Evolutionary conservation across 805 yeast species (phyloP).

Genomic region (Groenewaldozyma tartarivorans): DNA sequence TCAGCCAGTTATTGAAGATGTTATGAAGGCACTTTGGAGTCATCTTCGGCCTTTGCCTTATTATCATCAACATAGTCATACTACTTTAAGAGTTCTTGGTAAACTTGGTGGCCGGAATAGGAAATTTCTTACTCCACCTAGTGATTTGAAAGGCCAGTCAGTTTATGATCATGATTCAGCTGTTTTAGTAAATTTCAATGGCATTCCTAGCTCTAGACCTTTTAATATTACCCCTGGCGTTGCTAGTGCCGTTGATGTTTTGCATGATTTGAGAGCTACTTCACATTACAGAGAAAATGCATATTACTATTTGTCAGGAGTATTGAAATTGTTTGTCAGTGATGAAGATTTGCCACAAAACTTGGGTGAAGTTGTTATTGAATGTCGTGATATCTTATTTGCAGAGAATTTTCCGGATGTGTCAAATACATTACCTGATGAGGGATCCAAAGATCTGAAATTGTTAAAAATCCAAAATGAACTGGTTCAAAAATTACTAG

Average conservation of each 20-base stretch:
- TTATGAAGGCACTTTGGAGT: conserved; percentile 86
- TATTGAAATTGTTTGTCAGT: conserved; percentile 60
- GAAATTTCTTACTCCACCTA: conserved; percentile 68
- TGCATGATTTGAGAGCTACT: conserved; percentile 53
- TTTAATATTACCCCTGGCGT: conserved; percentile 79
- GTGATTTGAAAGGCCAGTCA: conserved; percentile 47
- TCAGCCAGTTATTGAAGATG: conserved; percentile 92
- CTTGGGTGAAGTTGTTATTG: conserved; percentile 18
- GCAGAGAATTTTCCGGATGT: conserved; percentile 33
- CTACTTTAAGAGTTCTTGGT: conserved; percentile 86
- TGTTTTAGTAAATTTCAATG: conserved; percentile 63
- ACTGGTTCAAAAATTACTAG: conserved; percentile 53
- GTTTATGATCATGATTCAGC: conserved; percentile 52
- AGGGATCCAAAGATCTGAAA: conserved; percentile 13
- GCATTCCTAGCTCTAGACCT: conserved; percentile 51
- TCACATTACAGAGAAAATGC: conserved; percentile 69
- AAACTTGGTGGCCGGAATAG: conserved; percentile 95
- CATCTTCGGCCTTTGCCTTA: conserved; percentile 88
- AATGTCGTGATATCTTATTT: conserved; percentile 24
- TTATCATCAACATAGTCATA: conserved; percentile 90
- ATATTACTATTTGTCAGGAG: conserved; percentile 56
- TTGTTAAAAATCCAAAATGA: conserved; percentile 40
- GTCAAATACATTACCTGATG: conserved; percentile 18
- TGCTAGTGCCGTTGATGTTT: conserved; percentile 61
- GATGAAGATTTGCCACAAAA: conserved; percentile 39